These are phyloP conservation scores for Verticillium albo-atrum DNA, from an alignment of 2,329 filamentous ascomycete genomes.

Conservation along the genomic window DNA sequence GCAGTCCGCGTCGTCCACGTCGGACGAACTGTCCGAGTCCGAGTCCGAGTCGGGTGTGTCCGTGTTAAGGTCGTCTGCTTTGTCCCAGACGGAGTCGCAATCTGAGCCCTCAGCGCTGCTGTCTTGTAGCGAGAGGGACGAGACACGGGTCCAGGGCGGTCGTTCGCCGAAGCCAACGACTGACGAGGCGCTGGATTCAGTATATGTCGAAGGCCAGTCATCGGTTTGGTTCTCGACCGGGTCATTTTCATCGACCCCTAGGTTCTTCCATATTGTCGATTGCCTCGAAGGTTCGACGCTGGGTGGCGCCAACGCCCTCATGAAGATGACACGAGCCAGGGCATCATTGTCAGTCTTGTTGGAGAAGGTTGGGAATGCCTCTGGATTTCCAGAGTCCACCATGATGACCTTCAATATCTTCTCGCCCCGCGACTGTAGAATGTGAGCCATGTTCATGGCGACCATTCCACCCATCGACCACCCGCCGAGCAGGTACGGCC, in stretches of 20 bases:
- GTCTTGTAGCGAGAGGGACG: conserved; percentile 6
- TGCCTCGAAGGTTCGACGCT: neutral
- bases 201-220: neutral
- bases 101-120: conserved; percentile 10
- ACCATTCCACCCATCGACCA: conserved; percentile 21
- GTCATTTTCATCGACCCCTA: conserved; percentile 2
- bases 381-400: conserved; percentile 19
- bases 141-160: conserved; percentile 2
- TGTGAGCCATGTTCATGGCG: conserved; percentile 18
- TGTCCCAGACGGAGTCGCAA: conserved; percentile 8
- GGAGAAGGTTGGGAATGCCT: conserved; percentile 14
- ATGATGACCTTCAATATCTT: conserved; percentile 17
- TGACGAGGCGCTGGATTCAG: conserved; percentile 3
- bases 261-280: neutral
- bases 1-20: neutral
- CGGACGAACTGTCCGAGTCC: neutral
- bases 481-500: conserved; percentile 17
- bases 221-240: neutral
- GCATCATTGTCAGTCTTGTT: conserved; percentile 9
- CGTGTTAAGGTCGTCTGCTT: no score
- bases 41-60: neutral
- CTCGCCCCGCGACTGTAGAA: conserved; percentile 11
- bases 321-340: conserved; percentile 6
- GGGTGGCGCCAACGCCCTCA: neutral
- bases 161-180: conserved; percentile 11